Base-by-base conservation (phyloP, 2,329 filamentous ascomycete species). In the Fusarium pseudoanthophilum region DNA sequence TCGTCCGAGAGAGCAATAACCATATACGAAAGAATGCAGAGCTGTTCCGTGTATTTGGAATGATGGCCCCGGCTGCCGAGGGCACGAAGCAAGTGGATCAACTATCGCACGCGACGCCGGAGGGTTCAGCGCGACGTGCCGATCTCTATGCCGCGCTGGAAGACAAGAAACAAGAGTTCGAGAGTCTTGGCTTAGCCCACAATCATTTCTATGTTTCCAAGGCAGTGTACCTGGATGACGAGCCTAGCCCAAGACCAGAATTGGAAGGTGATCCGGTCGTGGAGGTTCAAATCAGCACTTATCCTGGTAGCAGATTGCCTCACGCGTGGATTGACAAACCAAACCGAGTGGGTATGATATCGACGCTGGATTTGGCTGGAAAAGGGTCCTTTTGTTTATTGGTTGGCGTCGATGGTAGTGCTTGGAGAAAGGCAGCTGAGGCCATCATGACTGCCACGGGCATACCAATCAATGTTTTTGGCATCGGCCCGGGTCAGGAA, bases 371-470 rank as follows among this genome's bases (percentile, higher is more conserved):
- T 4, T 18, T 49, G 46, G 46, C 46, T n/a, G 28, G 46, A 0
- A 49, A 49, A 14, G 46, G 46, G 7, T 32, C 28, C 0, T 32
- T 49, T 2, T 32, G 46, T 32, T 1, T 49, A 7, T n/a, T 49
- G 5, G 46, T 49, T 0, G 28, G 28, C 5, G 46, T n/a, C 2
- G 46, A 49, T 18, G 46, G 46, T 0, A 10, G 28, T 2, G 5
- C 3, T 4, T 49, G 46, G 46, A 49, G 46, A 32, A 32, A 1
- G 0, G 28, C 46, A 32, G 46, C 15, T 18, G 28, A n/a, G 5
- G 28, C 28, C 8, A 0, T 49, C 11, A 32, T 0, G 46, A 9
- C 7, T n/a, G 21, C 15, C 3, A 49, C 11, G 0, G 15, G 11
- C 4, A 32, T 49, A 11, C 28, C 46, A 2, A 18, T 32, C 21